A percentile compares a stretch with the other conserved stretches of the same genome.
Evolutionary conservation across 305 asterid genomes (phyloP).

Genomic region (Fraxinus xanthoxyloides): DNA sequence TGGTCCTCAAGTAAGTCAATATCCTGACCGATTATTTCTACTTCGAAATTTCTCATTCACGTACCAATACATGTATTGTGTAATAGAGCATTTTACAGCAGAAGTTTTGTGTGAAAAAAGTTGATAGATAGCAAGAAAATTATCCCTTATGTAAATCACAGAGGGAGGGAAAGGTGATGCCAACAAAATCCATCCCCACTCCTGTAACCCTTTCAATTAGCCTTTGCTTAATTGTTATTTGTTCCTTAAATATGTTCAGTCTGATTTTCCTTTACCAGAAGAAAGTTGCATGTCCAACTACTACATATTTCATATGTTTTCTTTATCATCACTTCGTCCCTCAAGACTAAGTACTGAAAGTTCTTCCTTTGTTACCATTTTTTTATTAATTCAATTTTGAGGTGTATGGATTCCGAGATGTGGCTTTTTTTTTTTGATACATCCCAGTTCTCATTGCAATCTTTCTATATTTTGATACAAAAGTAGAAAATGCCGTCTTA

Average conservation of each 20-base stretch:
- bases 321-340: background rate
- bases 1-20: slow-evolving; percentile 84
- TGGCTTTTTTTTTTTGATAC: background rate
- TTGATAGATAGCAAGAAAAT: background rate
- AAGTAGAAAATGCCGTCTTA: background rate
- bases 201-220: background rate
- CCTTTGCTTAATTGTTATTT: background rate
- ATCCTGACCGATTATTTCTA: slow-evolving; percentile 1
- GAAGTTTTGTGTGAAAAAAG: background rate
- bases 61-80: background rate
- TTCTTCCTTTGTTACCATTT: background rate
- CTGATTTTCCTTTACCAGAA: background rate
- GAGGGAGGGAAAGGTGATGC: background rate
- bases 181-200: background rate
- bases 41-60: background rate
- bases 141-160: background rate
- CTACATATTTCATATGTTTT: background rate
- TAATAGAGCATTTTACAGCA: slow-evolving; percentile 3
- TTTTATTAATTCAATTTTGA: background rate
- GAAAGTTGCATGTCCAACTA: background rate
- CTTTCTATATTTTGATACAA: background rate
- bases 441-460: background rate
- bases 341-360: background rate
- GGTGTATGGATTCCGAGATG: background rate
- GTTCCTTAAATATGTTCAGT: background rate